Base-by-base conservation (phyloP, 169 alveolate genomes). In the Plasmodium billcollinsi region DNA sequence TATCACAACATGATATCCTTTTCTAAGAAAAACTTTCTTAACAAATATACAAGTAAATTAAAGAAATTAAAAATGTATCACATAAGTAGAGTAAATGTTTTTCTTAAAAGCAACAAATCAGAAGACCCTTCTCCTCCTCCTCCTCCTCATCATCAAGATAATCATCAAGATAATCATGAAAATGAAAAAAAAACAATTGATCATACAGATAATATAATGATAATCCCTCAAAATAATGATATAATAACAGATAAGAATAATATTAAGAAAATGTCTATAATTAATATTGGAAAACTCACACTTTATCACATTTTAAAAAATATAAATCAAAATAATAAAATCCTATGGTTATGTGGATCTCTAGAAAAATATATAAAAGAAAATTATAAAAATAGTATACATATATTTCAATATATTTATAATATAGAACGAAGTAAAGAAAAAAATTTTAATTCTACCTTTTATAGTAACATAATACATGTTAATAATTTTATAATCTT, bases 341-440 rank as follows among this genome's bases (percentile, higher is more conserved):
- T 83, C 56, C 26, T 83, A 4, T 83, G 91, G 91, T 54, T 83
- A 62, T 83, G 91, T 69, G 91, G 91, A 9, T 29, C 85, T 0
- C 59, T 83, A 20, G 91, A 83, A 73, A 83, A 73, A 61, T 5
- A 83, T 20, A 45, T 73, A 83, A 26, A 29, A 39, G 24, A 69
- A 20, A 73, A 26, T 26, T 43, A 15, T 50, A 6, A 29, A 58
- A 83, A 15, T 66, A 83, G 91, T 18, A 9, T 83, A 61, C 3
- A 83, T 18, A 15, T 83, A 18, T 15, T 83, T 62, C 45, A 83
- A 15, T 62, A 11, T 43, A 2, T 78, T 26, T 61, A 50, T 43
- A 71, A 39, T 50, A 11, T 11, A 3, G 3, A n/a, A 12, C 33
- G 18, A 7, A 2, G 45, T 2, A 15, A 6, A 45, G 0, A 66